Conservation (phyloP, 2,329 filamentous ascomycete species). For the Didymella keratinophila region DNA sequence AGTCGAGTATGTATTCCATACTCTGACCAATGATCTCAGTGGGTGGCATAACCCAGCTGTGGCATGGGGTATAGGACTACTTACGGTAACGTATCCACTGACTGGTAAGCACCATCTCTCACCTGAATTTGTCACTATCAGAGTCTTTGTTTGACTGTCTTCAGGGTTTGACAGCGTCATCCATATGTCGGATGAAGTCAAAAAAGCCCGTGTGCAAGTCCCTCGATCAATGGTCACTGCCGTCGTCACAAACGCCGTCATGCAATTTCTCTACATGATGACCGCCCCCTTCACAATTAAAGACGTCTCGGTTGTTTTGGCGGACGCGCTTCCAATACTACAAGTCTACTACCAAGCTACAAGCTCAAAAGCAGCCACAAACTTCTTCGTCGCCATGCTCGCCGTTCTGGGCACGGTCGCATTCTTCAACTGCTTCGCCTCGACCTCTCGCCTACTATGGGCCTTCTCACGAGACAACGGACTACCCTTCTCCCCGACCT, state of each 20-base stretch:
- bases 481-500: neutral
- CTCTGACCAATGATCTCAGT: neutral
- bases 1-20: neutral
- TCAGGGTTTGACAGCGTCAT: neutral
- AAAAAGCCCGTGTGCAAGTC: neutral
- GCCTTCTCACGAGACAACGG: neutral
- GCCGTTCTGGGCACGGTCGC: neutral
- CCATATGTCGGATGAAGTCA: neutral
- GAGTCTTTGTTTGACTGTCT: neutral
- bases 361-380: neutral
- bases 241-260: neutral
- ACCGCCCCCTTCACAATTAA: neutral
- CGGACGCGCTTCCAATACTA: neutral
- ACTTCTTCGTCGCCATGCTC: neutral
- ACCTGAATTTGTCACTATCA: neutral
- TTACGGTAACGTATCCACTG: neutral
- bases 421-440: neutral
- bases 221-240: neutral
- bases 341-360: neutral
- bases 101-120: neutral
- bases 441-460: neutral
- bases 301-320: neutral
- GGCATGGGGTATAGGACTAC: neutral
- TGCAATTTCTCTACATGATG: neutral
- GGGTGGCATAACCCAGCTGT: neutral